phyloP scores from a whole-genome alignment of 257 asterid species.

The Primulina huaijiensis region DNA sequence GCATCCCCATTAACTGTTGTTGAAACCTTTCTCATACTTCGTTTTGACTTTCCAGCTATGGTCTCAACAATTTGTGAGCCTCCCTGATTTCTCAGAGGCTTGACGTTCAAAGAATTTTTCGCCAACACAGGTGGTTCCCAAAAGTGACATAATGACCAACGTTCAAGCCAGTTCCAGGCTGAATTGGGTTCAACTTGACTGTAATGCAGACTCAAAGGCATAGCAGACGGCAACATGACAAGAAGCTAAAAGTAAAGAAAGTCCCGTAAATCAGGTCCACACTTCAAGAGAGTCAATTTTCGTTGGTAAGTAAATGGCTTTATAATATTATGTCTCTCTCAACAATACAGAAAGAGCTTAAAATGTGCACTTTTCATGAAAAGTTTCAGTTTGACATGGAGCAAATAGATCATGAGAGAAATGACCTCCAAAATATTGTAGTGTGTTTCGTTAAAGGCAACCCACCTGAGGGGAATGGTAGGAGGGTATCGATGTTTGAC shows the following conservation, averaged over 20 bases:
- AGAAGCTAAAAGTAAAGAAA: conserved; percentile 53
- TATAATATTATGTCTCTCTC: not conserved
- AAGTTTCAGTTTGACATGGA: not conserved
- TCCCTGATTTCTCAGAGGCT: conserved; percentile 58
- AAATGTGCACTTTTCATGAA: not conserved
- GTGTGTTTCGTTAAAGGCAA: too few relatives aligned
- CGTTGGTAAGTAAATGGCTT: not conserved
- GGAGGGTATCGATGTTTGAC: not conserved
- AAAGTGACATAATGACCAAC: conserved; percentile 75
- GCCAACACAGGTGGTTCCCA: conserved; percentile 61
- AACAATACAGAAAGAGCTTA: too few relatives aligned
- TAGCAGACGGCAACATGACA: conserved; percentile 62
- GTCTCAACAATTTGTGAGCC: conserved; percentile 34
- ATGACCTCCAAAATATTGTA: not conserved
- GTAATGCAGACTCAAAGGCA: conserved; percentile 84
- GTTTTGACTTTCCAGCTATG: conserved; percentile 60
- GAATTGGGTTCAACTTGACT: conserved; percentile 70
- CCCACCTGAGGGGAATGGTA: not conserved
- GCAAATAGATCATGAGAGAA: not conserved
- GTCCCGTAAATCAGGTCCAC: conserved; percentile 15
- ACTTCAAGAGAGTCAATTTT: not conserved
- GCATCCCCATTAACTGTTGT: conserved; percentile 47
- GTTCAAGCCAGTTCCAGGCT: conserved; percentile 82
- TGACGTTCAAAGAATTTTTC: conserved; percentile 37
- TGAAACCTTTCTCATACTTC: conserved; percentile 60